phyloP scores from a whole-genome alignment of 2,329 filamentous ascomycete species.

The Hypoxylon sp. region DNA sequence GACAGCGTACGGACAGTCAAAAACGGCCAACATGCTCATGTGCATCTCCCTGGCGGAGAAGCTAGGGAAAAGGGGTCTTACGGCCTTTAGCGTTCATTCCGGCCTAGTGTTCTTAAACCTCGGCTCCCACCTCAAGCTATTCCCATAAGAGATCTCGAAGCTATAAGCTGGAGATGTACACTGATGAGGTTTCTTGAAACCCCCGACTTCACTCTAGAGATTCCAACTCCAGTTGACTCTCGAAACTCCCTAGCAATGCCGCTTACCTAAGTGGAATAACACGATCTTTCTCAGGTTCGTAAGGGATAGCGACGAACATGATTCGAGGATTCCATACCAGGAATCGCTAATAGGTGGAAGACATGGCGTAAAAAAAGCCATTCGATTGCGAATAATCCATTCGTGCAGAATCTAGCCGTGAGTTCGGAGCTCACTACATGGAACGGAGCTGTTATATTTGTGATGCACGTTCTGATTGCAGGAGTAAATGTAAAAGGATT shows the following conservation, averaged over 20 bases:
- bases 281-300: background rate
- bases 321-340: background rate
- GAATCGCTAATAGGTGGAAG: background rate
- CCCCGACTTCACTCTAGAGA: background rate
- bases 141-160: background rate
- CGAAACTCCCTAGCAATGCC: background rate
- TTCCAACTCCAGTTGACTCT: background rate
- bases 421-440: background rate
- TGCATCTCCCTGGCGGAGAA: slow-evolving; percentile 35
- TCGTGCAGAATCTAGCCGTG: background rate
- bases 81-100: slow-evolving; percentile 52
- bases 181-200: background rate
- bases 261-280: background rate
- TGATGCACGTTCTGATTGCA: background rate
- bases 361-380: background rate
- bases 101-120: slow-evolving; percentile 40
- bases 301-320: background rate
- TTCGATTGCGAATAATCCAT: background rate
- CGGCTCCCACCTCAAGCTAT: background rate
- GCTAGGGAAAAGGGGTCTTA: slow-evolving; percentile 22
- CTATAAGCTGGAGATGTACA: background rate
- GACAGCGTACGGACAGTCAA: slow-evolving; percentile 53
- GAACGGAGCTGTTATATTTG: background rate
- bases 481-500: background rate
- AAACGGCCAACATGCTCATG: slow-evolving; percentile 53